Evolutionary conservation across 306 rosid genomes (phyloP), one percentile per base, ranked within the genome.

Genomic region (Dalbergia cultrata): DNA sequence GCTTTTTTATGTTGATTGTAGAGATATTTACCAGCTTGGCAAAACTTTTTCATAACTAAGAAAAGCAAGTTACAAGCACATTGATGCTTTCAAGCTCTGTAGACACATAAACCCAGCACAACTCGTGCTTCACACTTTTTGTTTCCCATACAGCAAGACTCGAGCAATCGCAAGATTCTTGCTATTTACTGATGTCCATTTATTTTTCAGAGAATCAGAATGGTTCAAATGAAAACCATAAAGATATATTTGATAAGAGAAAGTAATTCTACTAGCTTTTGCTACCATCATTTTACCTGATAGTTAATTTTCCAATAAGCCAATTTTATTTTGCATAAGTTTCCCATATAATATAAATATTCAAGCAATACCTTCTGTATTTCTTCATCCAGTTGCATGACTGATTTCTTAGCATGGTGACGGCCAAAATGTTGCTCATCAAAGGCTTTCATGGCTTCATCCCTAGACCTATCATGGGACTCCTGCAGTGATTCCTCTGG

Each of bases 341-440:
- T 18, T 68, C 18, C 16, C 49, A 16, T 76, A 10, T 26, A 21
- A 50, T 60, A 76, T 11, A 39, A 26, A 33, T 21, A 58, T 63
- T 52, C 31, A 63, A 54, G 31, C 67, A 75, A 74, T 64, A 93
- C 98, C 94, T 91, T 93, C 19, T 87, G 78, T 71, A 91, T 66
- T 88, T 91, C 90, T 85, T 91, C 97, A 84, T 90, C 90, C 65
- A 91, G 91, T 86, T 91, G 94, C 64, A 59, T 12, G 49, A 87
- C 76, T 11, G 97, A 91, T 81, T 90, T 93, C 91, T 88, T 90
- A 9, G 97, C 98, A 78, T 93, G 97, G 77, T 91, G 88, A 83
- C 89, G 94, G 57, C 98, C 98, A 85, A 93, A 93, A 86, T 93
- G 98, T 64, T 93, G 93, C 59, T 88, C 78, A 31, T 93, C 94